Base-by-base conservation (phyloP, 106 monocot species). In the Triglochin maritima region DNA sequence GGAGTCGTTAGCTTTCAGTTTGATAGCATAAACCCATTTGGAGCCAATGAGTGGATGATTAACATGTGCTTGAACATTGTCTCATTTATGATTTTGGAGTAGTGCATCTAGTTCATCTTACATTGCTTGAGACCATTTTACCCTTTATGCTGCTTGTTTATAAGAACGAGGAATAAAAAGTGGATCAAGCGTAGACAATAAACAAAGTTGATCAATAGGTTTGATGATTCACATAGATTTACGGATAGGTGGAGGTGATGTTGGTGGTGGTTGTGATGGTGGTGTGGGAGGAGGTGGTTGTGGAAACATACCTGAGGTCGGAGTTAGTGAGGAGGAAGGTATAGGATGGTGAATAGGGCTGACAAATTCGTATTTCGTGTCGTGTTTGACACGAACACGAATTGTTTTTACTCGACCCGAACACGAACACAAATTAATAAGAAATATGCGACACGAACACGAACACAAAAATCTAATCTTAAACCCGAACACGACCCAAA, bases 91-190 rank as follows among this genome's bases (percentile, higher is more conserved):
- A 61, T 50, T 61, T 6, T 9, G 9, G 11, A 60, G n/a, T 4
- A 71, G 47, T 4, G 71, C 17, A 49, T 50, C 41, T 3, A 71
- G 41, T 71, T 71, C 71, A 15, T 75, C 67, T 53, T 75, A 59
- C 75, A 75, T 68, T 43, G 75, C 61, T 13, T 53, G 52, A 75
- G 4, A 14, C 67, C 75, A 75, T 9, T 75, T 8, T 44, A 59
- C 59, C 67, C 49, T 75, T 10, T 75, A 15, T 60, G 52, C 42
- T 46, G 43, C 52, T n/a, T 75, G 45, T 46, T 16, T 67, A 15
- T 67, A 75, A 60, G 44, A 67, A 43, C 63, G 5, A 56, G 72
- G 61, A 29, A 29, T 29, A 29, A 29, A 29, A 29, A 29, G 29
- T 29, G 29, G 64, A 64, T 29, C 42, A 64, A 74, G 57, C 12